phyloP scores from a whole-genome alignment of 2,329 filamentous ascomycete genomes.

The Pestalotiopsis sp. region DNA sequence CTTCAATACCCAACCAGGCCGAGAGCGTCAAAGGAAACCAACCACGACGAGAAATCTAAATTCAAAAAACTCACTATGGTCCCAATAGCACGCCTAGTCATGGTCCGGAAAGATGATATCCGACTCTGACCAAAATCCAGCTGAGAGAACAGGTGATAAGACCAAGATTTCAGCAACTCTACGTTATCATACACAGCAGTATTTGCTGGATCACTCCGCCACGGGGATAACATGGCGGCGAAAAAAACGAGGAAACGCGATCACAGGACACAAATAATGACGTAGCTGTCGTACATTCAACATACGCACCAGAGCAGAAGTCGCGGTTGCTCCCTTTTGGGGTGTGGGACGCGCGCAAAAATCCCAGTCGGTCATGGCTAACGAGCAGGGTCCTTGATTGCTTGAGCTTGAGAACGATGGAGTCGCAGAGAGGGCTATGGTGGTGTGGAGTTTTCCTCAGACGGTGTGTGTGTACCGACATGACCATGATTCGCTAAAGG shows the following conservation, averaged over 20 bases:
- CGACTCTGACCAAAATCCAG: too few species aligned
- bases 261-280: not conserved
- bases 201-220: not conserved
- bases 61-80: too few species aligned
- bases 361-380: too few species aligned
- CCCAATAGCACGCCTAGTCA: too few species aligned
- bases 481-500: not conserved
- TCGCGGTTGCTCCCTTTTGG: not conserved
- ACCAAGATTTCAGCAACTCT: too few species aligned
- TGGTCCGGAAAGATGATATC: too few species aligned
- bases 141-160: too few species aligned
- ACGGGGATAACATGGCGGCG: not conserved
- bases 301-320: not conserved
- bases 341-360: too few species aligned
- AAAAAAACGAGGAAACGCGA: not conserved
- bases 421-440: not conserved
- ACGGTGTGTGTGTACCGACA: not conserved
- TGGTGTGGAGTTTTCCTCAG: not conserved
- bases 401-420: not conserved
- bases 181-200: too few species aligned
- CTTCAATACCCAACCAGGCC: too few species aligned
- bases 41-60: too few species aligned
- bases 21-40: too few species aligned
- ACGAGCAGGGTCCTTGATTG: not conserved
- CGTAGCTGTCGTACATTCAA: not conserved